A percentile compares a stretch with the other conserved stretches of the same genome.
Conservation (phyloP, 2,329 filamentous ascomycete species). For the Talaromyces sp. region DNA sequence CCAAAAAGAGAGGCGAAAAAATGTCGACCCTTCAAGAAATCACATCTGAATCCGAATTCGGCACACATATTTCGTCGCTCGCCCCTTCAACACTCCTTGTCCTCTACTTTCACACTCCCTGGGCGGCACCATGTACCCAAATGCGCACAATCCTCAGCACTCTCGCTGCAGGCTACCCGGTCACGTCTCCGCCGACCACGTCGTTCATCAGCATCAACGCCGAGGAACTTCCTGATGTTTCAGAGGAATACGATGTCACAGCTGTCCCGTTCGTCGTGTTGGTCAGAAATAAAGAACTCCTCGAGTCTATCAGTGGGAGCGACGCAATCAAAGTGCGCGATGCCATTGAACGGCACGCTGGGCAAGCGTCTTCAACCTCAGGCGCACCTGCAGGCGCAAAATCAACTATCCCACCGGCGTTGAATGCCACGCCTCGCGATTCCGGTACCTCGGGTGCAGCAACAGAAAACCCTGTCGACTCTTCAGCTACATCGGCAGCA, state of each 20-base stretch:
- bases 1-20: slow-evolving; percentile 16
- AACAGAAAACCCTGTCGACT: slow-evolving; percentile 23
- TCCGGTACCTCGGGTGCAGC: slow-evolving; percentile 4
- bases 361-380: slow-evolving; percentile 29
- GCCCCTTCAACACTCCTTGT: slow-evolving; percentile 68
- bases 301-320: slow-evolving; percentile 85
- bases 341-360: slow-evolving; percentile 78
- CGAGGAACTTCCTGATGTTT: slow-evolving; percentile 87
- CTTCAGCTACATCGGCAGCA: slow-evolving; percentile 20
- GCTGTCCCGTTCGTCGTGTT: slow-evolving; percentile 91
- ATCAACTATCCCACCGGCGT: slow-evolving; percentile 32
- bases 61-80: slow-evolving; percentile 60
- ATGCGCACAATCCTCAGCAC: slow-evolving; percentile 83
- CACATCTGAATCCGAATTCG: slow-evolving; percentile 67
- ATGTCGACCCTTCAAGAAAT: slow-evolving; percentile 80
- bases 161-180: slow-evolving; percentile 79
- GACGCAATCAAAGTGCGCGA: slow-evolving; percentile 79
- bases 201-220: slow-evolving; percentile 89
- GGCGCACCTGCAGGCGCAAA: slow-evolving; percentile 20
- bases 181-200: slow-evolving; percentile 59
- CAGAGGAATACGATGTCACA: slow-evolving; percentile 87
- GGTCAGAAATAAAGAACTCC: slow-evolving; percentile 64
- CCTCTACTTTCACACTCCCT: slow-evolving; percentile 92
- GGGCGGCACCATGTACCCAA: slow-evolving; percentile 92
- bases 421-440: slow-evolving; percentile 33